A percentile compares a stretch with the other conserved stretches of the same genome.
Evolutionary conservation across 2,329 filamentous ascomycete species (phyloP).

Genomic region (Fusarium transvaalense): DNA sequence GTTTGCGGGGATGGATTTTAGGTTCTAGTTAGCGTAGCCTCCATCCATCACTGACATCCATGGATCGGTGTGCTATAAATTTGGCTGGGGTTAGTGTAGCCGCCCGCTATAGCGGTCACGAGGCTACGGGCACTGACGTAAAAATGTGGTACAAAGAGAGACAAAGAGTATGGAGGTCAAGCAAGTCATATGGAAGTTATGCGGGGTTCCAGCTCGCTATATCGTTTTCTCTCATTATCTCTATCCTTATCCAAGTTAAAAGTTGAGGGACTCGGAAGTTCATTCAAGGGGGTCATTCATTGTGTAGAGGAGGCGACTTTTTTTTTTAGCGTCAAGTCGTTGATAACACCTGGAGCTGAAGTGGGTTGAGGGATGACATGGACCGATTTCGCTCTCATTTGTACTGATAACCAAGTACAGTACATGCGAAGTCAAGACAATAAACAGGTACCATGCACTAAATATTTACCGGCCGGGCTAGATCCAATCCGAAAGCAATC

Average conservation of each 20-base stretch:
- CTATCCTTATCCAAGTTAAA: background rate
- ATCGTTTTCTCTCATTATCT: background rate
- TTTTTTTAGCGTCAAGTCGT: too few species aligned
- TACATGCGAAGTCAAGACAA: background rate
- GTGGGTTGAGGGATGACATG: background rate
- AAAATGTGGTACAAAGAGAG: background rate
- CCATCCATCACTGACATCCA: too few species aligned
- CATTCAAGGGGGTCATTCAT: background rate
- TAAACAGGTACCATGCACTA: background rate
- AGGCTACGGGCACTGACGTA: background rate
- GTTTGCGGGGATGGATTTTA: constrained; percentile 2
- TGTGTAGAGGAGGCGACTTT: constrained; percentile 2
- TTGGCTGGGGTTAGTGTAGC: constrained; percentile 13
- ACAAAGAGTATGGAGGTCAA: background rate
- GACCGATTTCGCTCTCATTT: background rate
- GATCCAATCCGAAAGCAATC: background rate
- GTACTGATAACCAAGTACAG: background rate
- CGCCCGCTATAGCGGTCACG: constrained; percentile 11
- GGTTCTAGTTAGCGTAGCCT: constrained; percentile 12
- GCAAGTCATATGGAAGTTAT: too few species aligned
- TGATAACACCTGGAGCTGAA: constrained; percentile 9
- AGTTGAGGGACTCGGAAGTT: background rate
- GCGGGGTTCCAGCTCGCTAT: background rate
- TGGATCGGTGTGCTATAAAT: background rate
- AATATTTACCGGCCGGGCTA: background rate